phyloP scores from a whole-genome alignment of 129 eudicot species.

The Helianthus annuus region DNA sequence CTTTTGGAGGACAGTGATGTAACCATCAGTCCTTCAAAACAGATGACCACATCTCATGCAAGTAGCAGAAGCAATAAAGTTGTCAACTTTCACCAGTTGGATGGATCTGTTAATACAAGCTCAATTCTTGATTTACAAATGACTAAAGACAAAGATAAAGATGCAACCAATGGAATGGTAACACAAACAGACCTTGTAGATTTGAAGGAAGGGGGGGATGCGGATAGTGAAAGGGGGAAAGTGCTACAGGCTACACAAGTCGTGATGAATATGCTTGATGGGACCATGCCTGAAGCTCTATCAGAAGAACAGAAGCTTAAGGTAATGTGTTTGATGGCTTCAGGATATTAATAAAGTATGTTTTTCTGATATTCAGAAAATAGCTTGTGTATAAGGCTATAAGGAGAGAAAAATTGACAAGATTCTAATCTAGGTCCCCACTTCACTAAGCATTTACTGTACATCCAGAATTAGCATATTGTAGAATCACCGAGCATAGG shows the following conservation, averaged over 20 bases:
- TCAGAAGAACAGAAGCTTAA: constrained; percentile 72
- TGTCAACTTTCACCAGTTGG: constrained; percentile 26
- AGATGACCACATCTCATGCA: constrained; percentile 41
- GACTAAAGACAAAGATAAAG: constrained; percentile 24
- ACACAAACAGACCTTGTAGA: constrained; percentile 33
- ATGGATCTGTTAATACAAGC: constrained; percentile 28
- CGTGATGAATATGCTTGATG: constrained; percentile 88
- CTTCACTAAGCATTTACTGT: constrained; percentile 7
- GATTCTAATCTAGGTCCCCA: background rate
- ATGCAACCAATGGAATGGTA: constrained; percentile 16
- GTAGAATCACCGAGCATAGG: constrained; percentile 15
- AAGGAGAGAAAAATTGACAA: background rate
- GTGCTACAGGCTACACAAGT: constrained; percentile 71
- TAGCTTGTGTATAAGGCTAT: background rate
- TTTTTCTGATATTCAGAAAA: background rate
- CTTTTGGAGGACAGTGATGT: constrained; percentile 77
- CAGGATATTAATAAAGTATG: background rate
- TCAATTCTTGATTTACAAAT: constrained; percentile 31
- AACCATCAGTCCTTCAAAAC: constrained; percentile 67
- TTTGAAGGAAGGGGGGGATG: constrained; percentile 44
- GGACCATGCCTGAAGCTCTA: constrained; percentile 69
- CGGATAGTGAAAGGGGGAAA: constrained; percentile 63
- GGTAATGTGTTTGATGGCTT: constrained; percentile 40
- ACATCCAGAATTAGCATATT: constrained; percentile 13
- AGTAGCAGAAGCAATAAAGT: constrained; percentile 28